Percentiles rank a stretch among this genome's conserved stretches.
These are phyloP conservation scores for Colletotrichum plurivorum DNA, from an alignment of 2,329 filamentous ascomycete genomes.

Conservation along the genomic window DNA sequence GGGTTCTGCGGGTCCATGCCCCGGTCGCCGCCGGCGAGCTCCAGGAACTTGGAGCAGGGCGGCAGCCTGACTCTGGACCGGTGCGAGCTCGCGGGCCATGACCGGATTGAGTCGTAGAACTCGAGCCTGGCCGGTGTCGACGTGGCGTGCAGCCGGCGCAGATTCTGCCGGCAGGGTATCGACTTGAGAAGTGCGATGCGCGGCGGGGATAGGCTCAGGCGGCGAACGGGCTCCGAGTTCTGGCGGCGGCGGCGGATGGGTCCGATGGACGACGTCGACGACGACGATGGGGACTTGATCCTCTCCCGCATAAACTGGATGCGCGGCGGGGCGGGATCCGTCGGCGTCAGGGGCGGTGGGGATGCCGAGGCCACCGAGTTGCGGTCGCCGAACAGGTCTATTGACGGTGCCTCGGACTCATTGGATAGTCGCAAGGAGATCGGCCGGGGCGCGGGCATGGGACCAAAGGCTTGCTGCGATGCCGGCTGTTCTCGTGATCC, in stretches of 20 bases:
- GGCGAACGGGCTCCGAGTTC: constrained; percentile 31
- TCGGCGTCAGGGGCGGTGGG: constrained; percentile 26
- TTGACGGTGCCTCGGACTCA: neutral
- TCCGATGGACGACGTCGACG: constrained; percentile 6
- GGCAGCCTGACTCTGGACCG: constrained; percentile 28
- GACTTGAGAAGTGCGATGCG: constrained; percentile 38
- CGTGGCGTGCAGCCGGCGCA: constrained; percentile 27
- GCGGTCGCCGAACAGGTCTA: constrained; percentile 3
- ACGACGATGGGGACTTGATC: constrained; percentile 1
- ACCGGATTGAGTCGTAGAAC: constrained; percentile 38
- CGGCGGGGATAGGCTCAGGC: constrained; percentile 25
- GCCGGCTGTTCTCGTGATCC: neutral
- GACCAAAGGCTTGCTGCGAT: constrained; percentile 4
- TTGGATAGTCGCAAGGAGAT: constrained; percentile 16
- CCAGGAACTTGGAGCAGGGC: constrained; percentile 35
- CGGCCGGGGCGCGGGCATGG: neutral
- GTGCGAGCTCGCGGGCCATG: constrained; percentile 31
- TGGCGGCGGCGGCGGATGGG: constrained; percentile 29
- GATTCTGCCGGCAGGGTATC: constrained; percentile 31
- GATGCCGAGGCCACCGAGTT: constrained; percentile 16
- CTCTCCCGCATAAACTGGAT: constrained; percentile 30
- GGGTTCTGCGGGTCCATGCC: constrained; percentile 13
- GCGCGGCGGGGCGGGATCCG: constrained; percentile 20
- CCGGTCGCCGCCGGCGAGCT: constrained; percentile 23
- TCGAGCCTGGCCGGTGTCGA: constrained; percentile 23